Percentiles rank a stretch among this genome's conserved stretches.
Conservation (phyloP, 495 filamentous ascomycete species). For the Glutinoglossum americanum region DNA sequence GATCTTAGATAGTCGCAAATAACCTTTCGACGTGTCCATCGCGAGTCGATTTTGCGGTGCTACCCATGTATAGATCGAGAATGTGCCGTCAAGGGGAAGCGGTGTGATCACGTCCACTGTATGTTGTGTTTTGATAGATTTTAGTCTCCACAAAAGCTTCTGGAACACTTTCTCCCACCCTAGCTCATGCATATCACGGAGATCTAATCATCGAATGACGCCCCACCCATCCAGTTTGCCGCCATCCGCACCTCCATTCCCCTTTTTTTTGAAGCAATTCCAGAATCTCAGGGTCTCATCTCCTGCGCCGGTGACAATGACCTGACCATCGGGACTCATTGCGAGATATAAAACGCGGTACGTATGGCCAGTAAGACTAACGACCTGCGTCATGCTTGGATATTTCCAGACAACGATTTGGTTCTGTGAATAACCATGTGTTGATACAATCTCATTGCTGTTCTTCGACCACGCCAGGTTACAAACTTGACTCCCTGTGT, state of each 20-base stretch:
- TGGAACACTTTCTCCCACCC: not conserved
- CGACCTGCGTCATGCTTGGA: constrained; percentile 89
- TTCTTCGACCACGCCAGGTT: constrained; percentile 93
- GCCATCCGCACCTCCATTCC: constrained; percentile 27
- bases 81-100: not conserved
- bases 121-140: not conserved
- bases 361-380: constrained; percentile 83
- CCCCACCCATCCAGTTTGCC: constrained; percentile 46
- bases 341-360: constrained; percentile 89
- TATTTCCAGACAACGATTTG: constrained; percentile 99
- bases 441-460: constrained; percentile 88
- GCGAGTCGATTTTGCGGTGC: not conserved
- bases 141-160: not conserved
- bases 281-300: constrained; percentile 94
- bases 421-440: constrained; percentile 94
- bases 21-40: not conserved
- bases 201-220: constrained; percentile 35
- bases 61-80: not conserved
- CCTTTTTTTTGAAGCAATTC: constrained; percentile 52
- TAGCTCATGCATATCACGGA: not conserved
- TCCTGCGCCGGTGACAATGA: constrained; percentile 86
- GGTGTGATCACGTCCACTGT: not conserved
- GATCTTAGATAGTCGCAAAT: not conserved
- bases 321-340: constrained; percentile 88
- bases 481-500: constrained; percentile 92